Evolutionary conservation across 2,329 filamentous ascomycete species (phyloP), one percentile per base, ranked within the genome.

Genomic region (Colletotrichum tamarilloi): DNA sequence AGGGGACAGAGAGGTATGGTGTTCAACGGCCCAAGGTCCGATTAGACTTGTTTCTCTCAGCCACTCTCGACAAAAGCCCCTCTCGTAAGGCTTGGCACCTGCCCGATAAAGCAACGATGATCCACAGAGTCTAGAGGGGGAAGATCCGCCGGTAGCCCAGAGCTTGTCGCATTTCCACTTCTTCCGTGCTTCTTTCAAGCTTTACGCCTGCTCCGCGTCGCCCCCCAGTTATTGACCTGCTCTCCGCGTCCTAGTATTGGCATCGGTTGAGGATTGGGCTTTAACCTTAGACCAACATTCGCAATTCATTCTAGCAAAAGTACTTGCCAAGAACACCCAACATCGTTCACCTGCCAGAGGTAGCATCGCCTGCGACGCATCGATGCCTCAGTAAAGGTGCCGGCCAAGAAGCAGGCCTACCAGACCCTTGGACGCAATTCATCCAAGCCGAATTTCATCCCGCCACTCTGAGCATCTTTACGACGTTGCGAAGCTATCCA

Each of bases 51-150:
- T 52, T 46, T 35, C 35, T 68, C 64, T 72, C 64, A 52, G 64
- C 64, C 64, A 63, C 69, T 38, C 42, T 59, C 32, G 59, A 30
- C 28, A 30, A 42, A 35, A 63, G 42, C 70, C 67, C 67, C 67
- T 73, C 67, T 49, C 7, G 8, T 60, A 38, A 73, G 60, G 60
- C 70, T 73, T 73, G 70, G 70, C 70, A 73, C 70, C 70, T 73
- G 70, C 70, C 70, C 35, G 55, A 70, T 73, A 35, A 32, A 62
- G 70, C 67, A 73, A 28, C 26, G 42, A 73, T 62, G 70, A 65
- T 57, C 70, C 70, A 73, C 70, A 53, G 6, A 32, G n/a, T 7
- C 55, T 26, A 60, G 56, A 58, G 58, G 59, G 28, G 42, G 26
- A 46, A 22, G 49, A 42, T 28, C 30, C 67, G 62, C 67, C 62